phyloP scores from a whole-genome alignment of 805 yeast species.

The Teunomyces funiuensis region DNA sequence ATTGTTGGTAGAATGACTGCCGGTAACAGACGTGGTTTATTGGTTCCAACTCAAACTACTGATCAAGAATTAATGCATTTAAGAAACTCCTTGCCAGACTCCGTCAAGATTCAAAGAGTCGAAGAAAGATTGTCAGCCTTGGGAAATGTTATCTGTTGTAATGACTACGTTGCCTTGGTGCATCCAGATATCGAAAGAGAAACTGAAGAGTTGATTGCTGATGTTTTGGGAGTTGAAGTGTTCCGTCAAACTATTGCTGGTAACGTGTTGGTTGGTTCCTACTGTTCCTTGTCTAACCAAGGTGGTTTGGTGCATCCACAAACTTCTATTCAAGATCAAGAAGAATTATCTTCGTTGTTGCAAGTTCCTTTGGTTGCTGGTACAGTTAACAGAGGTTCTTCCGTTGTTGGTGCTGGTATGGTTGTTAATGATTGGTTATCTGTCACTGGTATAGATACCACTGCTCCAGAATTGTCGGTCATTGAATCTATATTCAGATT shows the following conservation, averaged over 20 bases:
- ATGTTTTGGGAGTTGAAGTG: constrained; percentile 97
- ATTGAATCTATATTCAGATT: constrained; percentile 93
- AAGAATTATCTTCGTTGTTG: constrained; percentile 89
- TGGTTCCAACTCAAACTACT: constrained; percentile 96
- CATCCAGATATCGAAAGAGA: constrained; percentile 99
- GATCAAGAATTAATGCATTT: constrained; percentile 98
- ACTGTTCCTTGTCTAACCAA: constrained; percentile 91
- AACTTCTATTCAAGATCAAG: constrained; percentile 96
- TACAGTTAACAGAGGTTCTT: constrained; percentile 95
- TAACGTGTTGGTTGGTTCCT: constrained; percentile 94
- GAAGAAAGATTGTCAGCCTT: constrained; percentile 96
- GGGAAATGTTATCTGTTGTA: constrained; percentile 97
- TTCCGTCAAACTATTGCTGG: constrained; percentile 99
- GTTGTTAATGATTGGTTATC: constrained; percentile 98
- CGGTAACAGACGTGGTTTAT: constrained; percentile 94
- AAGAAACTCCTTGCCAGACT: constrained; percentile 93
- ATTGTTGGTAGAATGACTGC: constrained; percentile 98
- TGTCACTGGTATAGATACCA: constrained; percentile 94
- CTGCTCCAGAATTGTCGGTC: constrained; percentile 97
- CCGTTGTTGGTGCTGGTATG: constrained; percentile 98
- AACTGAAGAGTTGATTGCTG: constrained; percentile 97
- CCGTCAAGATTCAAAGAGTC: constrained; percentile 93
- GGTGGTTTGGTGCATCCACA: constrained; percentile 99
- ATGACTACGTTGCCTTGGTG: constrained; percentile 97
- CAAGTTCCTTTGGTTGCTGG: constrained; percentile 99